These are phyloP conservation scores for Handroanthus guayacan DNA, from an alignment of 257 asterid genomes.

Conservation along the genomic window DNA sequence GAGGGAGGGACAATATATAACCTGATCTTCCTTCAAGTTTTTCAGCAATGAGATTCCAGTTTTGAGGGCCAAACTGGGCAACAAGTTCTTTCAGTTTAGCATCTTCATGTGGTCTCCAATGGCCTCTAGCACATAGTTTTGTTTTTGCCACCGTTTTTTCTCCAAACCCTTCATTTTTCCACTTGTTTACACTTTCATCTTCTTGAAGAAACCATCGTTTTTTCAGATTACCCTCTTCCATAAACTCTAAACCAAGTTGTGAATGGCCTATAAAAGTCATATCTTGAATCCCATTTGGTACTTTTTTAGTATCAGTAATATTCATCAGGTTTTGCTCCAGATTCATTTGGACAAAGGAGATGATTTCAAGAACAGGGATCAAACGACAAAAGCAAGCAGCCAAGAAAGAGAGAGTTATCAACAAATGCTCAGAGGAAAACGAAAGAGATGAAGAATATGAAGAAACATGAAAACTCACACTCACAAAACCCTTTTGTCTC, in stretches of 20 bases:
- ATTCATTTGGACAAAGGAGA: slow-evolving; percentile 40
- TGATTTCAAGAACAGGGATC: background rate
- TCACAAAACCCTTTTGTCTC: slow-evolving; percentile 21
- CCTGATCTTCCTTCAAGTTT: slow-evolving; percentile 67
- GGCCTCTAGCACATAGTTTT: slow-evolving; percentile 55
- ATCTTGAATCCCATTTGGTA: slow-evolving; percentile 17
- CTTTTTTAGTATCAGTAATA: slow-evolving; percentile 23
- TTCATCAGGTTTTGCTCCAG: slow-evolving; percentile 28
- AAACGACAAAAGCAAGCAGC: background rate
- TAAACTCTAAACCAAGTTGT: background rate
- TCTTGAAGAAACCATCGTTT: background rate
- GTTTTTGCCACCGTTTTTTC: slow-evolving; percentile 23
- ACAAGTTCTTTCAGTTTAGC: slow-evolving; percentile 54
- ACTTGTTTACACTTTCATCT: slow-evolving; percentile 2
- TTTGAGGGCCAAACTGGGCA: slow-evolving; percentile 58
- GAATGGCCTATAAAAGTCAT: slow-evolving; percentile 39
- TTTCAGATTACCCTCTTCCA: slow-evolving; percentile 2
- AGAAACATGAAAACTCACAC: slow-evolving; percentile 29
- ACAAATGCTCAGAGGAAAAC: background rate
- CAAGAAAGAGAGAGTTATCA: background rate
- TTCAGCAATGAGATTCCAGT: slow-evolving; percentile 64
- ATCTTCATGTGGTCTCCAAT: slow-evolving; percentile 66
- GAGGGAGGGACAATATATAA: background rate
- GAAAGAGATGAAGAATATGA: background rate
- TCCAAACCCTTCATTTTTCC: slow-evolving; percentile 24